Evolutionary conservation across 352 stramenopile species (phyloP), one percentile per base, ranked within the genome.

Genomic region (Phytopythium mirpurense): DNA sequence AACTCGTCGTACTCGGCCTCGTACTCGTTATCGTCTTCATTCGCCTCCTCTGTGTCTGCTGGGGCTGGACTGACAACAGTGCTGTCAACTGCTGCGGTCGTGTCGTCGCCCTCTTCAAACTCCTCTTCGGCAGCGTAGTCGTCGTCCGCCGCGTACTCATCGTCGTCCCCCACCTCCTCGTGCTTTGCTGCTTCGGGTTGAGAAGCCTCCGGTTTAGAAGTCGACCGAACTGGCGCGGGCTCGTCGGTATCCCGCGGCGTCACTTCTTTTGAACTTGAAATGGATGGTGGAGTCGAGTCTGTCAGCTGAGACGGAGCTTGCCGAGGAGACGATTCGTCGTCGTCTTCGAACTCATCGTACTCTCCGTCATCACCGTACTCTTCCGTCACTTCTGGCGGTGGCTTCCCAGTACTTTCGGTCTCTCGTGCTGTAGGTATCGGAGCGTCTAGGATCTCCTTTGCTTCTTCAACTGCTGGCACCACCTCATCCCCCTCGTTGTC

Each of bases 1-100:
- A 79, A 89, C 37, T 84, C 75, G 57, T 81, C 67, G 57, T 84
- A 83, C 57, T 74, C 70, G 37, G 56, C 72, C 27, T 85, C 72
- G 55, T 85, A 82, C 18, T 77, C 67, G 50, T 60, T 61, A 32
- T 70, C 64, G 8, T 69, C 60, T 2, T 53, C 48, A 5, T 41
- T 19, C 49, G 27, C 27, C 7, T 32, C 31, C 27, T 6, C 32
- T 54, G 43, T 5, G 26, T 10, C 35, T 7, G 31, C 12, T 21
- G n/a, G 15, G 9, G 40, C 10, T 23, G 63, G 14, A 4, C 31
- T 57, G 3, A 43, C 16, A 2, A 23, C 12, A 11, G 4, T 21
- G 5, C 2, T 16, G 10, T n/a, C 21, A 35, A 14, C 10, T 6
- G 60, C 27, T n/a, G 26, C 7, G 18, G 40, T 0, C 14, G 43